Conservation (phyloP, 2,329 filamentous ascomycete genomes). For the Alternaria sp. region DNA sequence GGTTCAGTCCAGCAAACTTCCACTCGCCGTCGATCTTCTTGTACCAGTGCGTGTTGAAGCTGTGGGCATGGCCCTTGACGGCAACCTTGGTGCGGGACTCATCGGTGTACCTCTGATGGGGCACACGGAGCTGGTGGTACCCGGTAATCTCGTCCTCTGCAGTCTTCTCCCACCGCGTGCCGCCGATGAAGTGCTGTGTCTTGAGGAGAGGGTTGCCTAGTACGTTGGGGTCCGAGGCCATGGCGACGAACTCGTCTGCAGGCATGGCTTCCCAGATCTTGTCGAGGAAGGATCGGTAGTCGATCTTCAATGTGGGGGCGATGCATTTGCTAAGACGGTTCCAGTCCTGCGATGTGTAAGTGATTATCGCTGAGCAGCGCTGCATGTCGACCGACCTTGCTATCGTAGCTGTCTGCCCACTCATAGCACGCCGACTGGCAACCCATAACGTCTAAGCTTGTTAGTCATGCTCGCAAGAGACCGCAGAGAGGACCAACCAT, state of each 20-base stretch:
- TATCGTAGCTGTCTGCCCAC: slow-evolving; percentile 71
- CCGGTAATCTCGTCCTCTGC: slow-evolving; percentile 57
- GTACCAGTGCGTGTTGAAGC: slow-evolving; percentile 61
- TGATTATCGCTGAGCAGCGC: neutral
- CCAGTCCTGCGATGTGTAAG: slow-evolving; percentile 57
- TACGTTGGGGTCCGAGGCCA: slow-evolving; percentile 60
- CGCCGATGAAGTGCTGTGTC: slow-evolving; percentile 65
- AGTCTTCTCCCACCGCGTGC: slow-evolving; percentile 59
- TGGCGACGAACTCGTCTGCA: slow-evolving; percentile 59
- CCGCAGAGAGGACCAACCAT: slow-evolving; percentile 32
- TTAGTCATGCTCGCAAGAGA: slow-evolving; percentile 19
- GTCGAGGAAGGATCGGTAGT: slow-evolving; percentile 68
- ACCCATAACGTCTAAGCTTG: slow-evolving; percentile 55
- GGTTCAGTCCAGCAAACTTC: slow-evolving; percentile 63
- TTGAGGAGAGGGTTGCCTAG: slow-evolving; percentile 62
- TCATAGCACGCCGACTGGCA: slow-evolving; percentile 61
- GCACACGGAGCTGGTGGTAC: slow-evolving; percentile 64
- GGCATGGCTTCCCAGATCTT: slow-evolving; percentile 64
- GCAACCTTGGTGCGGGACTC: slow-evolving; percentile 53
- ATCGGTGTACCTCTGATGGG: slow-evolving; percentile 63
- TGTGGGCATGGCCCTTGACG: slow-evolving; percentile 64
- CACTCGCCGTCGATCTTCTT: slow-evolving; percentile 63
- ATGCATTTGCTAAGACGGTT: slow-evolving; percentile 65
- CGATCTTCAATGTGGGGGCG: slow-evolving; percentile 68
- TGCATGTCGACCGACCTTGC: slow-evolving; percentile 53